Evolutionary conservation across 139 green algal genomes (phyloP).

Genomic region (Tetradesmus obliquus): DNA sequence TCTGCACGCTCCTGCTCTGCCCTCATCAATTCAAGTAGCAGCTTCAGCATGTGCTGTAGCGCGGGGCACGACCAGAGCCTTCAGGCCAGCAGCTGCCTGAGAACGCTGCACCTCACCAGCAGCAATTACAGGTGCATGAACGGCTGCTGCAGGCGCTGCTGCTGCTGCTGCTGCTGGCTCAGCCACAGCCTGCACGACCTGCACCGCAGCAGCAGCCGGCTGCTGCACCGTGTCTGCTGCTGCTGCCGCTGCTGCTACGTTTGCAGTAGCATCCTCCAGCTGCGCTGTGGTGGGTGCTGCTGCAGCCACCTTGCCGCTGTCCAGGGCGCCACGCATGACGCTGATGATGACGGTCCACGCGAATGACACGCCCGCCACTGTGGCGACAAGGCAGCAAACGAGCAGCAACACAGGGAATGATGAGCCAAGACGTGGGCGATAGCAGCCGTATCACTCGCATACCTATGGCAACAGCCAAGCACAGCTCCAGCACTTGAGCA

Average conservation of each 20-base stretch:
- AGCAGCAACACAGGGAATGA: neutral
- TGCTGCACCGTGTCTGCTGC: neutral
- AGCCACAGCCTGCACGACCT: neutral
- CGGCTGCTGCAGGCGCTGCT: neutral
- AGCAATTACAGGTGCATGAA: neutral
- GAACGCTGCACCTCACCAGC: neutral
- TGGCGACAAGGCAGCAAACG: neutral
- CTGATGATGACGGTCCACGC: conserved; percentile 64
- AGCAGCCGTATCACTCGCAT: neutral
- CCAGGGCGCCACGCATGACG: conserved; percentile 56
- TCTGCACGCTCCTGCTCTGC: neutral
- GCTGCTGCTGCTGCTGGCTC: conserved; percentile 22
- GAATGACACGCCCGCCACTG: conserved; percentile 67
- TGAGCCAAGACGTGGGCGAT: neutral
- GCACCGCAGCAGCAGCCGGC: neutral
- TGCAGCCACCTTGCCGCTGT: conserved; percentile 22
- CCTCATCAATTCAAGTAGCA: neutral
- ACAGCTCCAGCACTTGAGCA: neutral
- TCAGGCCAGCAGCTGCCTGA: conserved; percentile 17
- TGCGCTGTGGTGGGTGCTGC: conserved; percentile 26
- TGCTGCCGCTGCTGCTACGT: conserved; percentile 20
- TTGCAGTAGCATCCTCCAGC: neutral
- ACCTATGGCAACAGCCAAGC: neutral
- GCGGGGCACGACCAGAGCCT: conserved; percentile 26
- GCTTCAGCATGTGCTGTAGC: conserved; percentile 32